Base-by-base conservation (phyloP, 169 alveolate species). In the Babesia divergens region DNA sequence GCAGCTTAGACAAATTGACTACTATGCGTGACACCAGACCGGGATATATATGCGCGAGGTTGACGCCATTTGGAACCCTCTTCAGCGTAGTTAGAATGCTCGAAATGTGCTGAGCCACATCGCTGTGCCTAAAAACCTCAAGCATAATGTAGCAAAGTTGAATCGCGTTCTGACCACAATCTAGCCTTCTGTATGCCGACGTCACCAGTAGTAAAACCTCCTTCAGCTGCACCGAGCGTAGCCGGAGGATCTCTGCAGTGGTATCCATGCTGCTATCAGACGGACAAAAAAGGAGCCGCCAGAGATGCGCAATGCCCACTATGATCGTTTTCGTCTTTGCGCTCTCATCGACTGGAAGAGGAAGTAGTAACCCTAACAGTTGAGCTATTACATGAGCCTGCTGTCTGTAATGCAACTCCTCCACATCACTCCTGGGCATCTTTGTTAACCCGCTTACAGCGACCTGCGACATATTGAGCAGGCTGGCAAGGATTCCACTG, bases 1-100 rank as follows among this genome's bases (percentile, higher is more conserved):
- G 46, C 29, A 76, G 29, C 16, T 14, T 6, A 3, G 69, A 22
- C 22, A 76, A 52, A 14, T 14, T 20, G 6, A 29, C n/a, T 8
- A 60, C 34, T 4, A 76, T 38, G 37, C 79, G 43, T 18, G 85
- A 65, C 9, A 76, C 50, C 26, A 76, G 5, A 0, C 85, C 85
- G 7, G 85, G 85, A 34, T 76, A 76, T 0, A 76, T 65, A 28
- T 24, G 65, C 7, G 18, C 34, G 5, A 76, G 20, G 24, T 20
- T 14, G 34, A n/a, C 26, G 11, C 22, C 35, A 1, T n/a, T 0
- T 6, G 80, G 80, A n/a, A 26, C 52, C 32, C 18, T 3, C 24
- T 34, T 56, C 22, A 76, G 47, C 3, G 65, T 28, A 16, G 52
- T 53, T 5, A 76, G 35, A 3, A 66, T 42, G 2, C n/a, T 6